Conservation (phyloP, 2,329 filamentous ascomycete species). For the Pestalotiopsis sp. region DNA sequence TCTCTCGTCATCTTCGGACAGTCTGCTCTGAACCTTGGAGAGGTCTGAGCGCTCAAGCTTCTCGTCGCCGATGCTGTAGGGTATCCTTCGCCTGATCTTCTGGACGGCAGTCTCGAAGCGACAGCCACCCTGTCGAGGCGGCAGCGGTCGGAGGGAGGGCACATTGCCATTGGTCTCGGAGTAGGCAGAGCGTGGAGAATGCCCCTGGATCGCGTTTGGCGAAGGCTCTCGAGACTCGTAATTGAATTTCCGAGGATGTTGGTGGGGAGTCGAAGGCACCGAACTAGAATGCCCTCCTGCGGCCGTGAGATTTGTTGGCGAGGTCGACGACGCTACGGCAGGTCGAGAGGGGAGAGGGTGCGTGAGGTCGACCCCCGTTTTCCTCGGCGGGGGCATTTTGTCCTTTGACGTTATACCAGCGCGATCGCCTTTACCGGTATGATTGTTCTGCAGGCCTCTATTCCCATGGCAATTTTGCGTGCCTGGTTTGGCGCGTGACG, state of each 20-base stretch:
- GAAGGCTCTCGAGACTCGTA: slow-evolving; percentile 80
- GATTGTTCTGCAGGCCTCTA: slow-evolving; percentile 51
- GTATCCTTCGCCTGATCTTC: slow-evolving; percentile 82
- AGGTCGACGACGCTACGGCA: slow-evolving; percentile 32
- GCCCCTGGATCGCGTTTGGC: slow-evolving; percentile 73
- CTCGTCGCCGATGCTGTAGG: slow-evolving; percentile 86
- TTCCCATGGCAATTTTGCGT: slow-evolving; percentile 65
- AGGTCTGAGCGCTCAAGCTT: slow-evolving; percentile 71
- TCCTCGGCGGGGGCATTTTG: slow-evolving; percentile 37
- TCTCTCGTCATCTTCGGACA: slow-evolving; percentile 73
- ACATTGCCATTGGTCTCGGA: slow-evolving; percentile 82
- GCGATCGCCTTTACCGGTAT: slow-evolving; percentile 60
- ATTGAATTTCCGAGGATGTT: slow-evolving; percentile 81
- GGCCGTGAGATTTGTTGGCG: slow-evolving; percentile 53
- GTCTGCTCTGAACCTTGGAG: slow-evolving; percentile 69
- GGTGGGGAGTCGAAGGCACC: slow-evolving; percentile 90
- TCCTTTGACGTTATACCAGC: slow-evolving; percentile 64
- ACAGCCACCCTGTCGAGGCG: slow-evolving; percentile 65
- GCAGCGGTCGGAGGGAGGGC: slow-evolving; percentile 67
- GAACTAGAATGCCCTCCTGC: slow-evolving; percentile 71
- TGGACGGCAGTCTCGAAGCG: slow-evolving; percentile 87
- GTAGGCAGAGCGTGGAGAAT: slow-evolving; percentile 87
- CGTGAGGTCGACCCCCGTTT: slow-evolving; percentile 10
- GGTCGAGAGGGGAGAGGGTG: slow-evolving; percentile 17
- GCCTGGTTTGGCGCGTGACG: slow-evolving; percentile 45